Evolutionary conservation across 768 basidiomycete genomes (phyloP).

Genomic region (Hemileccinum impolitum): DNA sequence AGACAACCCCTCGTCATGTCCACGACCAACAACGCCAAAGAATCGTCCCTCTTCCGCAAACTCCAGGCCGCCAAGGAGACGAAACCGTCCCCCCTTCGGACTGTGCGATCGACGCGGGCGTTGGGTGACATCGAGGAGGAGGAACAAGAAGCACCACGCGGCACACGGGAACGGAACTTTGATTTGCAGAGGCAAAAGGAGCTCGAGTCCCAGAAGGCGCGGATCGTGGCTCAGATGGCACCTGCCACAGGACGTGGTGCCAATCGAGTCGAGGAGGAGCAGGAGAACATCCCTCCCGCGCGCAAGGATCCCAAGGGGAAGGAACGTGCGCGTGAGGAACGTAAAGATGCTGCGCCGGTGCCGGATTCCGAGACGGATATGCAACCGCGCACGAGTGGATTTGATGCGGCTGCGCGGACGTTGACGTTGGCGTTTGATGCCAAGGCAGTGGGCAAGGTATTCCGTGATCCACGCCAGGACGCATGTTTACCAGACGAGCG

Average conservation of each 20-base stretch:
- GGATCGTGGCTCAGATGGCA: slow-evolving; percentile 93
- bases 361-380: slow-evolving; percentile 22
- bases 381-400: slow-evolving; percentile 46
- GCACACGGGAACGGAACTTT: slow-evolving; percentile 37
- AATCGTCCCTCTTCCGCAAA: slow-evolving; percentile 44
- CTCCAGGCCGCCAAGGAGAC: slow-evolving; percentile 50
- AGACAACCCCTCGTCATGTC: slow-evolving; percentile 81
- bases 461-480: slow-evolving; percentile 61
- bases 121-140: slow-evolving; percentile 48
- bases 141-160: slow-evolving; percentile 38
- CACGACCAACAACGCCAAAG: slow-evolving; percentile 40
- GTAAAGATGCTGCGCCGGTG: slow-evolving; percentile 10
- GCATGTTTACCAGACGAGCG: slow-evolving; percentile 56
- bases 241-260: slow-evolving; percentile 36
- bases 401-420: slow-evolving; percentile 60
- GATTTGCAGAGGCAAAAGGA: slow-evolving; percentile 59
- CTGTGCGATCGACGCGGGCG: slow-evolving; percentile 36
- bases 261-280: slow-evolving; percentile 33
- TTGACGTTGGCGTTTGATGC: slow-evolving; percentile 65
- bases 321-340: slow-evolving; percentile 26
- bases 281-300: slow-evolving; percentile 32
- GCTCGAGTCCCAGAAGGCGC: slow-evolving; percentile 85
- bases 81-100: slow-evolving; percentile 53
- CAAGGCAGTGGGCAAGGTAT: slow-evolving; percentile 57
- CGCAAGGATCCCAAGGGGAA: slow-evolving; percentile 32